Evolutionary conservation across 1,139 yeast genomes (phyloP), one percentile per base, ranked within the genome.

Genomic region (Geotrichum klebahnii): DNA sequence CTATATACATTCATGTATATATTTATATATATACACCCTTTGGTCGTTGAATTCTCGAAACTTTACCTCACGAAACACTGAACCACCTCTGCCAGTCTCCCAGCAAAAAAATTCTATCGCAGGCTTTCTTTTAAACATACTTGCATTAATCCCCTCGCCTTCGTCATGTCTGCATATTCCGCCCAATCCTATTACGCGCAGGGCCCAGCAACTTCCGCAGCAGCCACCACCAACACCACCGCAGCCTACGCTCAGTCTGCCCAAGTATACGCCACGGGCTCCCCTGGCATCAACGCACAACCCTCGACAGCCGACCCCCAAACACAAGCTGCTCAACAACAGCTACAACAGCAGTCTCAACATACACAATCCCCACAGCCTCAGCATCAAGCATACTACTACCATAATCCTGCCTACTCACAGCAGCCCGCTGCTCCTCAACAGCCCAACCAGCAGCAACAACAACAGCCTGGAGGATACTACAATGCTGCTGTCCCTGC

Each of bases 91-190:
- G n/a, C n/a, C n/a, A n/a, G n/a, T n/a, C n/a, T n/a, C n/a, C n/a
- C n/a, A n/a, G n/a, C n/a, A n/a, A n/a, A n/a, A n/a, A n/a, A n/a
- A n/a, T n/a, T n/a, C n/a, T 26, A 8, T 26, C 29, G 29, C 29
- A 26, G 29, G 9, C 29, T 8, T 26, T 10, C 29, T 26, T 39
- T 39, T 26, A 39, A n/a, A 24, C 34, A 24, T 40, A 22, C 24
- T 31, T 40, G 44, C 44, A 40, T 40, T 29, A 40, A 44, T 35
- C 22, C 16, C 35, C 20, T 31, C 17, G 16, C 29, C 17, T 37
- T 38, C 34, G n/a, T 36, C 24, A 48, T 48, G 51, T 48, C 51
- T 48, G 51, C 51, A 48, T 48, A 48, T 43, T 48, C 51, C 35
- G 41, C 51, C 40, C 51, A 48, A 44, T 43, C 51, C n/a, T 48